Evolutionary conservation across 2,329 filamentous ascomycete genomes (phyloP), one percentile per base, ranked within the genome.

Genomic region (Xylaria sp.): DNA sequence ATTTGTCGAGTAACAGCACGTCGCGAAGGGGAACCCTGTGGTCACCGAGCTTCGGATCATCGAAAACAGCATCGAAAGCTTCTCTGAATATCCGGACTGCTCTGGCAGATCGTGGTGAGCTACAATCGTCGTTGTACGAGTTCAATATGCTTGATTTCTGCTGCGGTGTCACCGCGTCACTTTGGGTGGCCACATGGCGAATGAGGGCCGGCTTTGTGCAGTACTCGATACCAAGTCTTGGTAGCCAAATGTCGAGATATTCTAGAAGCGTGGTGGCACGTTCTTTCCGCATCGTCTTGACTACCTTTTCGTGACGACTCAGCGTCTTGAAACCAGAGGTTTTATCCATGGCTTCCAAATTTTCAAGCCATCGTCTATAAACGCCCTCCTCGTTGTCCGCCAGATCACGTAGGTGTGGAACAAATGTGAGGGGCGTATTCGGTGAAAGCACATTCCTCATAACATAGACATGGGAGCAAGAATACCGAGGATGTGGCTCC

Each of bases 391-490:
- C 84, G n/a, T 80, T 80, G 23, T 81, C 81, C 47, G 84, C 81
- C 27, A 87, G 75, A 63, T 87, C 85, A 54, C 83, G 80, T 52
- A 87, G 73, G 71, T 87, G 84, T 13, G 85, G 85, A 13, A 87
- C 83, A 69, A 86, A 87, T 31, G 82, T 85, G 54, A 87, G 77
- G 77, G 85, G 84, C 1, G 84, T 86, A 68, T 86, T 85, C 3
- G 84, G 83, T 0, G 85, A 85, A 29, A 87, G 76, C 35, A 87
- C 81, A 58, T 87, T 87, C 70, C 83, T 85, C 69, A 77, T 79
- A 53, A 87, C 85, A 68, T 86, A 82, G 37, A 87, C 82, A 60
- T 87, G 83, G 66, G 87, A 85, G 65, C 86, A 87, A 29, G 81
- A 77, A 68, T 87, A 87, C 25, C 76, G 75, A n/a, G 85, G 85